Conservation (phyloP, 2,329 filamentous ascomycete species). For the Escovopsis sp. region DNA sequence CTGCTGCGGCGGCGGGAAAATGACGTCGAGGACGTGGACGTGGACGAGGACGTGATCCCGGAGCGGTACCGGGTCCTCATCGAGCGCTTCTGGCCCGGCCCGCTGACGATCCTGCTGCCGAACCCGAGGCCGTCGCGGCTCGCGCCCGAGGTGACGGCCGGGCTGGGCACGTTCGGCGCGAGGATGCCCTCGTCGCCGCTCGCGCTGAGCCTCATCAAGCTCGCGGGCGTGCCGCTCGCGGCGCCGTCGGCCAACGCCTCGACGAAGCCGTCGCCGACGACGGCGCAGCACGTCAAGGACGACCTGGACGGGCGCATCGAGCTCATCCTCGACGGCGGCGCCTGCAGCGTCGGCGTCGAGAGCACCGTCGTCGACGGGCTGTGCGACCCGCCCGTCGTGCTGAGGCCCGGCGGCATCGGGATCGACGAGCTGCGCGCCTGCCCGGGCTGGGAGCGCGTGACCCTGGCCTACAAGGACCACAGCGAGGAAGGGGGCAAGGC, state of each 20-base stretch:
- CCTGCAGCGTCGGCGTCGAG: constrained; percentile 81
- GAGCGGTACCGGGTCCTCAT: constrained; percentile 67
- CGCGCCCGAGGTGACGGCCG: constrained; percentile 84
- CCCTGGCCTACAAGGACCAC: constrained; percentile 65
- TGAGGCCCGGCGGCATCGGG: constrained; percentile 77
- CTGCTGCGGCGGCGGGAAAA: constrained; percentile 32
- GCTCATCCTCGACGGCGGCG: constrained; percentile 76
- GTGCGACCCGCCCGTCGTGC: constrained; percentile 61
- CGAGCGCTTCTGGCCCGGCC: constrained; percentile 81
- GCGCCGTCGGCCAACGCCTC: constrained; percentile 91
- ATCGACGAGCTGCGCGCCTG: constrained; percentile 63
- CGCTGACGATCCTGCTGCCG: constrained; percentile 77
- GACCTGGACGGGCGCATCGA: constrained; percentile 74
- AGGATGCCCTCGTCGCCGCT: constrained; percentile 77
- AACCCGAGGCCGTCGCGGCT: constrained; percentile 55
- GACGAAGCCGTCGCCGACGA: constrained; percentile 82
- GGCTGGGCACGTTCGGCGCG: constrained; percentile 70
- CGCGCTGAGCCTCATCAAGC: constrained; percentile 74
- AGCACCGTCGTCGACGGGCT: constrained; percentile 93
- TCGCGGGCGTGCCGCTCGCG: constrained; percentile 65
- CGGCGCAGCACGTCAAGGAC: constrained; percentile 74
- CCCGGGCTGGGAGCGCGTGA: constrained; percentile 67
- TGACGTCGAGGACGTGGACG: constrained; percentile 28
- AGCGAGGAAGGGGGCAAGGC: constrained; percentile 44
- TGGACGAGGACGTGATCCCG: constrained; percentile 39